phyloP scores from a whole-genome alignment of 1,284 basidiomycete species.

The Pascua guehoae region DNA sequence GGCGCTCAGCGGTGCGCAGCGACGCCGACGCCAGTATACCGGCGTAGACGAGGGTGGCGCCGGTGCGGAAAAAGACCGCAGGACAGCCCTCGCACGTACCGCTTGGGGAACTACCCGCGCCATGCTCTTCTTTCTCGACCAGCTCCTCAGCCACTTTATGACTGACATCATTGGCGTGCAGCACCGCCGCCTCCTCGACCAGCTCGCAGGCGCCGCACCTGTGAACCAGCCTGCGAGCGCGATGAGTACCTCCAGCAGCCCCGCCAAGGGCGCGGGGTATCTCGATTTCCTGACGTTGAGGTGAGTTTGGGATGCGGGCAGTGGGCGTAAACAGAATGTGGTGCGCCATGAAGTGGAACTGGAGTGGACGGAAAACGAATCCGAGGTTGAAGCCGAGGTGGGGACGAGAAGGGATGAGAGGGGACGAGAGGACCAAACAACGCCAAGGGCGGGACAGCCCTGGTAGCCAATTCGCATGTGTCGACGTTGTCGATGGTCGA shows the following conservation, averaged over 20 bases:
- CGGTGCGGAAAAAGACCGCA: slow-evolving; percentile 57
- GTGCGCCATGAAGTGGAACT: no score
- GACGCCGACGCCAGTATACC: slow-evolving; percentile 75
- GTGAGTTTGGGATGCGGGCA: slow-evolving; percentile 28
- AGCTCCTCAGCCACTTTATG: slow-evolving; percentile 74
- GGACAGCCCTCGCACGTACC: slow-evolving; percentile 64
- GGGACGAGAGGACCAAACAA: no score
- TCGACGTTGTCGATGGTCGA: no score
- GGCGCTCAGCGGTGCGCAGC: slow-evolving; percentile 73
- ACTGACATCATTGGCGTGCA: slow-evolving; percentile 85
- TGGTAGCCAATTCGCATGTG: no score
- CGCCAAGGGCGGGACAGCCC: no score
- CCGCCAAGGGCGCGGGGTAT: slow-evolving; percentile 23
- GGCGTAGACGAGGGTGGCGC: slow-evolving; percentile 81
- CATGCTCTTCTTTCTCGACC: slow-evolving; percentile 86
- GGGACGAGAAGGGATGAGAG: no score
- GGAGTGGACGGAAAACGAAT: no score
- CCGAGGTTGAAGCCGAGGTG: no score
- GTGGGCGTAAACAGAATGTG: no score
- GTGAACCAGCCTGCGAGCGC: background rate
- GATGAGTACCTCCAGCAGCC: background rate
- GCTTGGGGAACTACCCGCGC: slow-evolving; percentile 80
- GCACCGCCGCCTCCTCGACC: slow-evolving; percentile 52
- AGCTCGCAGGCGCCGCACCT: slow-evolving; percentile 21
- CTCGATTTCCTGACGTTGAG: slow-evolving; percentile 82